Evolutionary conservation across 2,329 filamentous ascomycete genomes (phyloP).

Genomic region (Sporothrix curviconia): DNA sequence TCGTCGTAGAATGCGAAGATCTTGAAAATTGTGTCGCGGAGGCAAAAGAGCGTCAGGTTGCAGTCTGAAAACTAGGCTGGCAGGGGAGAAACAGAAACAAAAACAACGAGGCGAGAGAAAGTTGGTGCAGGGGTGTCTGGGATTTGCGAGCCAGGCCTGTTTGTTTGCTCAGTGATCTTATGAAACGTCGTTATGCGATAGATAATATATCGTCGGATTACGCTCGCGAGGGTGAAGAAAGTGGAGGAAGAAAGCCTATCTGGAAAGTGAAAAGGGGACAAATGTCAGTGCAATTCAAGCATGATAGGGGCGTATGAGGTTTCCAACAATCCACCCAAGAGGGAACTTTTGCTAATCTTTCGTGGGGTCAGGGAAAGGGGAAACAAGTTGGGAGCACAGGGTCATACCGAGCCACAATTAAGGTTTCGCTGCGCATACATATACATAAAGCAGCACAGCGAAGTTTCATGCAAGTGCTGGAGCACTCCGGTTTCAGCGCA

Average conservation of each 20-base stretch:
- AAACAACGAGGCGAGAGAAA: neutral
- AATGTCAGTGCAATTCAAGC: slow-evolving; percentile 17
- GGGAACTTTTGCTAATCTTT: neutral
- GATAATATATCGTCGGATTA: neutral
- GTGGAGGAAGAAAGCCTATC: neutral
- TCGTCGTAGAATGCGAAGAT: neutral
- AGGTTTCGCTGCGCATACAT: slow-evolving; percentile 16
- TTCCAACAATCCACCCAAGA: slow-evolving; percentile 1
- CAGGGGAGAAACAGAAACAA: neutral
- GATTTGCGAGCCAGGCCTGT: slow-evolving; percentile 7
- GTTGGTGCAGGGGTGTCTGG: neutral
- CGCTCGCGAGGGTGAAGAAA: neutral
- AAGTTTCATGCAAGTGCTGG: slow-evolving; percentile 6
- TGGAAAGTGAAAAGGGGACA: neutral
- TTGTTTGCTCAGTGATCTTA: slow-evolving; percentile 14
- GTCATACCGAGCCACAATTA: slow-evolving; percentile 15
- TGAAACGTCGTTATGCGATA: slow-evolving; percentile 27
- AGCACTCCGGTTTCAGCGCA: slow-evolving; percentile 9
- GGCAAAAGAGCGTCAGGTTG: slow-evolving; percentile 8
- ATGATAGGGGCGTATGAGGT: slow-evolving; percentile 11
- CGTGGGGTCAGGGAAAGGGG: slow-evolving; percentile 3
- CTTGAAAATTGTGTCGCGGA: neutral
- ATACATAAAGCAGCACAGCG: slow-evolving; percentile 7
- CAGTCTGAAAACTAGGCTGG: neutral
- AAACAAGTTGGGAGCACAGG: slow-evolving; percentile 7